A percentile compares a stretch with the other conserved stretches of the same genome.
Conservation (phyloP, 768 basidiomycete genomes). For the Omphalotus guepiniiformis region DNA sequence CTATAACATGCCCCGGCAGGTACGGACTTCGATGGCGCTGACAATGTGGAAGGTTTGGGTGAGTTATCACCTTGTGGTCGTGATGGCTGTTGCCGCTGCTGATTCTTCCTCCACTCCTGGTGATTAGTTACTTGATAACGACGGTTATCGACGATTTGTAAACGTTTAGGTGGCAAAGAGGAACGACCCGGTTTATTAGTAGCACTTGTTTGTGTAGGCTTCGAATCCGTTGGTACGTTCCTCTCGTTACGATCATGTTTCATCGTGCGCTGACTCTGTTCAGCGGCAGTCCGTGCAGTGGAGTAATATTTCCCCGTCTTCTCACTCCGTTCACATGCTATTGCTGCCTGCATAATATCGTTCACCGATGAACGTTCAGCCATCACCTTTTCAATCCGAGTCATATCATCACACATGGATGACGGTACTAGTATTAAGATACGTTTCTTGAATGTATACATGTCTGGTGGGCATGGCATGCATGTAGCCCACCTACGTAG, state of each 20-base stretch:
- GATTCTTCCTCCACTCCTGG: neutral
- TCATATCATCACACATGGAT: neutral
- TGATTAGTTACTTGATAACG: neutral
- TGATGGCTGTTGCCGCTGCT: too few species aligned
- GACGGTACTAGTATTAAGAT: neutral
- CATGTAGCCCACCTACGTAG: neutral
- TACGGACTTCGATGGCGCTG: too few species aligned
- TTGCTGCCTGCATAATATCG: neutral
- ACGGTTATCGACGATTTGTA: neutral
- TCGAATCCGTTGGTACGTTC: too few species aligned
- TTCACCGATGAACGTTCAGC: neutral
- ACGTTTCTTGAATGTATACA: conserved; percentile 1
- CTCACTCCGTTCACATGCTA: neutral
- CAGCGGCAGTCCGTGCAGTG: neutral
- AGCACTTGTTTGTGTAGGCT: too few species aligned
- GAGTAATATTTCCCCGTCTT: neutral
- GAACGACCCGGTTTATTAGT: too few species aligned
- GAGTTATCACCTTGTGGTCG: too few species aligned
- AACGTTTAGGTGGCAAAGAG: neutral
- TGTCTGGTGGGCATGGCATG: neutral
- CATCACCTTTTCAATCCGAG: neutral
- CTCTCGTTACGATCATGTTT: neutral
- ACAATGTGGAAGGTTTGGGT: too few species aligned
- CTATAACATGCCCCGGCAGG: neutral
- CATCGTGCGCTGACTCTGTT: conserved; percentile 1